Base-by-base conservation (phyloP, 106 monocot species). In the Iris macrosiphon region DNA sequence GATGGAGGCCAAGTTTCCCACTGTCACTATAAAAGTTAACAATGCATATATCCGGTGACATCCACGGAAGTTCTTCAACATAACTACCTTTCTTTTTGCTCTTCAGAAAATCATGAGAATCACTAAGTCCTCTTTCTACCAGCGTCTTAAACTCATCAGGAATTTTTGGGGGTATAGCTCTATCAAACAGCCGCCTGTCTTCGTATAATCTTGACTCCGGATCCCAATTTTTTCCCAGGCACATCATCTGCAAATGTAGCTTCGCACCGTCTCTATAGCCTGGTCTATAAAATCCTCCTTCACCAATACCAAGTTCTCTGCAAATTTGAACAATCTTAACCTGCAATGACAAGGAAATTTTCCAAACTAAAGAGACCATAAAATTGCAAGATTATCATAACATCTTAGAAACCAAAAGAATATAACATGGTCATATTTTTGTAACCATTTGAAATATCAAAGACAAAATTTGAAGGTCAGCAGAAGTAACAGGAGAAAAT, bases 191-290 rank as follows among this genome's bases (percentile, higher is more conserved):
- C 8, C 83, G 79, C 8, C 0, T 61, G 15, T 60, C 52, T 30
- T 65, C 69, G 54, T 88, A 88, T 16, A 17, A 33, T 22, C 59
- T 67, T 49, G 70, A 69, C 34, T 73, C 51, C 18, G 83, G 88
- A 61, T 89, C 72, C 83, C 88, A 89, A 53, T 89, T 80, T 45
- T 70, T 79, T n/a, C 88, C 88, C 21, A 89, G 72, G 50, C 88
- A 81, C 87, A 89, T 89, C 83, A 89, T 89, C 11, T 56, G 58
- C 49, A 89, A 25, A 56, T 67, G 48, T 55, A 83, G 47, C 38
- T 80, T 89, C 21, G 79, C 72, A 54, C 79, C 79, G 52, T 83
- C 61, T 8, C 30, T 33, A 48, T 83, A 83, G 47, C 75, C 72
- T 17, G 88, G 88, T 45, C 16, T 72, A 45, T 83, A 89, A 52